Conservation (phyloP, 2,329 filamentous ascomycete species). For the Fusarium sp. region DNA sequence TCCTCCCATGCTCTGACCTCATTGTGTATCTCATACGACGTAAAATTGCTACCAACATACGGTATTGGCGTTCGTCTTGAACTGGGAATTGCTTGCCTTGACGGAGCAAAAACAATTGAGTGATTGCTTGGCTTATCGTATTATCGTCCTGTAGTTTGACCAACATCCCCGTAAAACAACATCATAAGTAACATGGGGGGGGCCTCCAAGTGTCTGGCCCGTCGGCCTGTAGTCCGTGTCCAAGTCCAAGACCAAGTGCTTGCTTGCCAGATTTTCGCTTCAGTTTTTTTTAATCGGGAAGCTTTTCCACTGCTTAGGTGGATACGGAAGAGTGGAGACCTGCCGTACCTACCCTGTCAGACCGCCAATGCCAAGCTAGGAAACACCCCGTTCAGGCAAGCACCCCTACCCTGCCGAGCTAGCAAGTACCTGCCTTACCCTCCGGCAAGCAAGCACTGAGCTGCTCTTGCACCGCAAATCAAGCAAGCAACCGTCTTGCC, state of each 20-base stretch:
- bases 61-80: slow-evolving; percentile 16
- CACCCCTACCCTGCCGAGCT: slow-evolving; percentile 16
- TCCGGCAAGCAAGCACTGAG: slow-evolving; percentile 14
- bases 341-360: slow-evolving; percentile 34
- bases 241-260: neutral
- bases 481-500: slow-evolving; percentile 33
- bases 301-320: slow-evolving; percentile 14
- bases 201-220: slow-evolving; percentile 23
- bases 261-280: slow-evolving; percentile 20
- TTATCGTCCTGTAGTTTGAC: slow-evolving; percentile 21
- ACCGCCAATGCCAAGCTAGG: slow-evolving; percentile 33
- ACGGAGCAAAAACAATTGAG: slow-evolving; percentile 7
- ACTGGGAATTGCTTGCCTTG: slow-evolving; percentile 11
- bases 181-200: slow-evolving; percentile 30
- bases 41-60: neutral
- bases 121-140: slow-evolving; percentile 21
- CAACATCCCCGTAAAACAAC: slow-evolving; percentile 22
- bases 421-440: slow-evolving; percentile 22
- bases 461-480: slow-evolving; percentile 17
- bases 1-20: slow-evolving; percentile 29
- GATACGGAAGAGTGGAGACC: slow-evolving; percentile 3
- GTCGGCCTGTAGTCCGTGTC: neutral
- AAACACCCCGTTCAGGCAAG: slow-evolving; percentile 13
- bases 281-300: slow-evolving; percentile 22
- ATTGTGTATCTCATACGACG: slow-evolving; percentile 25